Conservation (phyloP, 2,329 filamentous ascomycete genomes). For the Thelonectria blattea region DNA sequence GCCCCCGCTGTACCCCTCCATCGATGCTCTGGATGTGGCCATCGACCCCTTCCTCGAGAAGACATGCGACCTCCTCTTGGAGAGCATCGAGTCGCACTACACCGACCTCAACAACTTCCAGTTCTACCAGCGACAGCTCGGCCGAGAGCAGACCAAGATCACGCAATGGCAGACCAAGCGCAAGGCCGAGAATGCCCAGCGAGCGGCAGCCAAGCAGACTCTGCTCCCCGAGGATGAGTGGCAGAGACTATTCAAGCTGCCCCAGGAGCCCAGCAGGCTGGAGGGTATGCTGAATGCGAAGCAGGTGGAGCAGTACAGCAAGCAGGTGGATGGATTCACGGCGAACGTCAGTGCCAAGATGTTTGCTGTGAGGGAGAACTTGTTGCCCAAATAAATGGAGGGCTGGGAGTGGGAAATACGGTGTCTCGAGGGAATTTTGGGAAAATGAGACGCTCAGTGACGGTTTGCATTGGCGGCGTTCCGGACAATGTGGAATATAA, state of each 20-base stretch:
- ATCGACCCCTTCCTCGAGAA: conserved; percentile 99
- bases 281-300: conserved; percentile 94
- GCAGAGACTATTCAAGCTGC: conserved; percentile 97
- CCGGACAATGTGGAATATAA: conserved; percentile 49
- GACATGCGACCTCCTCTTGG: conserved; percentile 93
- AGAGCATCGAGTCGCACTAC: conserved; percentile 97
- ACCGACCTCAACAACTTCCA: conserved; percentile 99
- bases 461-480: conserved; percentile 51
- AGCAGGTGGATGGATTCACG: conserved; percentile 96
- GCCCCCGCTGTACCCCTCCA: conserved; percentile 81
- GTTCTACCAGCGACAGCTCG: conserved; percentile 90
- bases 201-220: conserved; percentile 84
- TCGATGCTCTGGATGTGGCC: conserved; percentile 87
- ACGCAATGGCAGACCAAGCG: conserved; percentile 96
- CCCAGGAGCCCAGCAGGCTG: conserved; percentile 88
- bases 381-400: conserved; percentile 59
- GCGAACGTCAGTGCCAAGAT: conserved; percentile 93
- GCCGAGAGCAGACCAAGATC: conserved; percentile 95
- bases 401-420: conserved; percentile 26
- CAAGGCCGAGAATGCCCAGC: conserved; percentile 90
- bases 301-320: conserved; percentile 97
- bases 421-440: conserved; percentile 37
- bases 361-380: conserved; percentile 86
- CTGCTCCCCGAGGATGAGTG: conserved; percentile 95
- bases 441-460: conserved; percentile 42